A percentile compares a stretch with the other conserved stretches of the same genome.
Evolutionary conservation across 495 filamentous ascomycete species (phyloP).

Genomic region (Cladorrhinum samala): DNA sequence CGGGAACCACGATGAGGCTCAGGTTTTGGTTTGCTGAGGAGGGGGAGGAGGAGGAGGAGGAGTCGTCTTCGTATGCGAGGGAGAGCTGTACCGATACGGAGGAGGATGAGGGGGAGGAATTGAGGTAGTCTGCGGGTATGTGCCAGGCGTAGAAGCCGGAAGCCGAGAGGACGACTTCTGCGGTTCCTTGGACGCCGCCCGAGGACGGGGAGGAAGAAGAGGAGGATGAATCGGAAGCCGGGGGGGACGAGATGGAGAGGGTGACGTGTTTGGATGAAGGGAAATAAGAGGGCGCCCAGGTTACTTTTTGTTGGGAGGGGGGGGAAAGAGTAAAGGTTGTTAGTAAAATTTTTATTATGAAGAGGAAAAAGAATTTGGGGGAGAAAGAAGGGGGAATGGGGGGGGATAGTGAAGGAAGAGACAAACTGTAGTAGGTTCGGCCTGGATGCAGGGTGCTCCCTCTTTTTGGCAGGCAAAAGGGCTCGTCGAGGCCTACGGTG

Average conservation of each 20-base stretch:
- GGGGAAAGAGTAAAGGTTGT: neutral
- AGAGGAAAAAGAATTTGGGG: neutral
- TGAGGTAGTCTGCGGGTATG: conserved; percentile 18
- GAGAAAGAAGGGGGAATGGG: neutral
- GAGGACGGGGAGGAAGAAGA: neutral
- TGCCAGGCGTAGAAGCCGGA: conserved; percentile 21
- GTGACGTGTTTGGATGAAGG: conserved; percentile 5
- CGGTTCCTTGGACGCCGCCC: conserved; percentile 3
- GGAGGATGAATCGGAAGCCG: neutral
- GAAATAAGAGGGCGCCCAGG: conserved; percentile 23
- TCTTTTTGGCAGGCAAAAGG: conserved; percentile 24
- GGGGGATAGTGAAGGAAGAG: neutral
- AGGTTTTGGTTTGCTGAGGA: neutral
- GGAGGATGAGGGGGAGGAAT: too few species aligned
- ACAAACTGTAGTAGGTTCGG: conserved; percentile 25
- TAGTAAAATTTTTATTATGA: neutral
- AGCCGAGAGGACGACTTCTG: conserved; percentile 11
- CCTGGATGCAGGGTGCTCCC: conserved; percentile 19
- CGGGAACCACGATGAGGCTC: conserved; percentile 1
- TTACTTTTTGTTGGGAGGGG: conserved; percentile 15
- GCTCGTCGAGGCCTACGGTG: conserved; percentile 15
- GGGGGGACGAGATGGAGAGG: conserved; percentile 10
- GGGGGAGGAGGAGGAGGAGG: neutral
- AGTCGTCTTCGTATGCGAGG: neutral
- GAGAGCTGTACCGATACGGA: neutral